Base-by-base conservation (phyloP, 441 rosid genomes). In the Macaranga tanarius region DNA sequence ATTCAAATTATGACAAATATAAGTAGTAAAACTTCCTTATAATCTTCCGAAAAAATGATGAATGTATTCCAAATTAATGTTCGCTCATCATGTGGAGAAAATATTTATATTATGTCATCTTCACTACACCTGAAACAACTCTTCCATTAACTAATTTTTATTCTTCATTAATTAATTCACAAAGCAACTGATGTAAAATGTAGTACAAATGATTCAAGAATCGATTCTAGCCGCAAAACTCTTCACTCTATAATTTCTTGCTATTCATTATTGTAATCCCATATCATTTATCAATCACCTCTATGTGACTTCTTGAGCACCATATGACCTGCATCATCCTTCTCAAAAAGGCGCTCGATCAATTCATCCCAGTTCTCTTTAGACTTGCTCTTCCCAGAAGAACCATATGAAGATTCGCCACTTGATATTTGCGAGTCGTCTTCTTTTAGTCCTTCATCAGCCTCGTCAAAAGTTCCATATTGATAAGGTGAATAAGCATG, bases 391-490 rank as follows among this genome's bases (percentile, higher is more conserved):
- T 51, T 75, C 65, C 51, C 69, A 28, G 86, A 69, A 10, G 88
- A 73, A 66, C 70, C 75, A 4, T 48, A 25, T 11, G 90, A 65
- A n/a, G 90, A 76, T 71, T 78, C 86, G 20, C 82, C 86, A 3
- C 75, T 74, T 0, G 81, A 84, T 55, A 70, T 70, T 2, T 45
- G 55, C 2, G 84, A 75, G 25, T 80, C 79, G 40, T 76, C 79
- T 22, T 55, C 69, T 62, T 38, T 38, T 45, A 22, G 47, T 23
- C 74, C 80, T 63, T 86, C 89, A 67, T 79, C 85, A 25, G 65
- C 69, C 71, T 79, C 89, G 66, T 85, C 81, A 16, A 95, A 92
- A 51, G 99, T 95, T 22, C 98, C 99, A 38, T 95, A 95, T 15
- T 58, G 84, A 51, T 92, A 91, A 23, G 88, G 77, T 40, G 86